Percentiles rank a stretch among this genome's conserved stretches.
Conservation (phyloP, 75 land plant species). For the Selaginella moellendorffii region DNA sequence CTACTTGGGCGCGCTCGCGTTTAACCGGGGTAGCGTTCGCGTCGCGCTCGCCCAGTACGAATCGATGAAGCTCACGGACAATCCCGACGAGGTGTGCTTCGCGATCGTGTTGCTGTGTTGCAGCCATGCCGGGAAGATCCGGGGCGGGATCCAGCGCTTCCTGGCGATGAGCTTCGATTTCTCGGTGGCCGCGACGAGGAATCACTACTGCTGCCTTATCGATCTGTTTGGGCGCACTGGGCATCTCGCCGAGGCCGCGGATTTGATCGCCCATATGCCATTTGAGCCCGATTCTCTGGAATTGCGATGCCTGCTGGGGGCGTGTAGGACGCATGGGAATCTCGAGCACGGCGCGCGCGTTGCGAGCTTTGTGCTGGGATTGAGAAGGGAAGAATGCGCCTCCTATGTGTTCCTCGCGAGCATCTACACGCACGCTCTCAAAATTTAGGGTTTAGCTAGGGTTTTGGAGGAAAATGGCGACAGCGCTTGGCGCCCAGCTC, state of each 20-base stretch:
- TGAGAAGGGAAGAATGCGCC: too few species aligned
- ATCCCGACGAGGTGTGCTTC: constrained; percentile 10
- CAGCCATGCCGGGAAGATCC: constrained; percentile 12
- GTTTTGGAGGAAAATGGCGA: constrained; percentile 21
- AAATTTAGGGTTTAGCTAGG: neutral
- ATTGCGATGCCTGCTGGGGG: too few species aligned
- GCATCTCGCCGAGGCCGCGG: neutral
- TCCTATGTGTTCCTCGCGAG: too few species aligned
- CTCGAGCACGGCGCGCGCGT: too few species aligned
- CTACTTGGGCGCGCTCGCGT: too few species aligned
- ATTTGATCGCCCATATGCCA: constrained; percentile 1
- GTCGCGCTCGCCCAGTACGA: too few species aligned
- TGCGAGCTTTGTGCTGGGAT: too few species aligned
- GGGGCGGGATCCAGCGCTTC: constrained; percentile 5
- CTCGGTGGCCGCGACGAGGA: neutral
- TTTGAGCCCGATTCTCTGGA: neutral
- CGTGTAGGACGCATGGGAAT: too few species aligned
- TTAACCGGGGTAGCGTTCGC: too few species aligned
- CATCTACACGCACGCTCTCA: too few species aligned
- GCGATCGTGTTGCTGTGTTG: constrained; percentile 11
- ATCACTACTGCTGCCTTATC: neutral
- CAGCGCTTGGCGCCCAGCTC: constrained; percentile 40
- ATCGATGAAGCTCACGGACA: too few species aligned
- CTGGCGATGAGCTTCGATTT: constrained; percentile 8
- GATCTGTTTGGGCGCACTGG: constrained; percentile 2